phyloP scores from a whole-genome alignment of 768 basidiomycete genomes.

The Boletus fagicola region DNA sequence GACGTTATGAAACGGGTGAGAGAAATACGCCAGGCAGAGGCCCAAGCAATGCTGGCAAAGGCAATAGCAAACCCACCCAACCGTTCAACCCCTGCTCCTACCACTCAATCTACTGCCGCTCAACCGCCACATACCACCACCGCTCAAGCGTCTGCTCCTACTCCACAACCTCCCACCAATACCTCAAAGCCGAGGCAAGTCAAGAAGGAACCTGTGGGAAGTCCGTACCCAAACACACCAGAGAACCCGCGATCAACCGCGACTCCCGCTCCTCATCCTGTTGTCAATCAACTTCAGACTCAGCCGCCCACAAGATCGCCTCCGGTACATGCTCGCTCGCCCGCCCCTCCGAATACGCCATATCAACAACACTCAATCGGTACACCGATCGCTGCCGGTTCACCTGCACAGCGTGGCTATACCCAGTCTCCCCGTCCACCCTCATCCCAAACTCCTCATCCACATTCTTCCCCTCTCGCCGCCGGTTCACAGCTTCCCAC shows the following conservation, averaged over 20 bases:
- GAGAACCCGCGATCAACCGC: slow-evolving; percentile 31
- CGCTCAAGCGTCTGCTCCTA: slow-evolving; percentile 25
- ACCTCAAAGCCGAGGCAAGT: slow-evolving; percentile 22
- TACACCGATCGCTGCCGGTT: slow-evolving; percentile 23
- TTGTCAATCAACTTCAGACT: slow-evolving; percentile 34
- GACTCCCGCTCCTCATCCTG: slow-evolving; percentile 33
- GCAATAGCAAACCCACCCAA: slow-evolving; percentile 32
- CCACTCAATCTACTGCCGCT: slow-evolving; percentile 34
- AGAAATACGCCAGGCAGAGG: slow-evolving; percentile 28
- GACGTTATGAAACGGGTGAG: slow-evolving; percentile 42
- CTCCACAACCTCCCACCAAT: slow-evolving; percentile 30
- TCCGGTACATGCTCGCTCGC: slow-evolving; percentile 30
- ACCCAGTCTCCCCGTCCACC: slow-evolving; percentile 36
- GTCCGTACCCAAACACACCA: slow-evolving; percentile 28
- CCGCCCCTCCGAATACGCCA: slow-evolving; percentile 17
- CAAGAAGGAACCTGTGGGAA: slow-evolving; percentile 32
- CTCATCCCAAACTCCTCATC: slow-evolving; percentile 30
- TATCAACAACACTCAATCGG: slow-evolving; percentile 24
- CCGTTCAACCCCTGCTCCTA: slow-evolving; percentile 28
- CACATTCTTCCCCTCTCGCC: slow-evolving; percentile 31
- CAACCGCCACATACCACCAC: slow-evolving; percentile 36
- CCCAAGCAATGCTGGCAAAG: slow-evolving; percentile 25
- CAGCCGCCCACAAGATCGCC: slow-evolving; percentile 31
- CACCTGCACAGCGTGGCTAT: slow-evolving; percentile 35
- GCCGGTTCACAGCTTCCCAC: slow-evolving; percentile 30